Conservation (phyloP, 306 rosid species). For the Rosa persica region DNA sequence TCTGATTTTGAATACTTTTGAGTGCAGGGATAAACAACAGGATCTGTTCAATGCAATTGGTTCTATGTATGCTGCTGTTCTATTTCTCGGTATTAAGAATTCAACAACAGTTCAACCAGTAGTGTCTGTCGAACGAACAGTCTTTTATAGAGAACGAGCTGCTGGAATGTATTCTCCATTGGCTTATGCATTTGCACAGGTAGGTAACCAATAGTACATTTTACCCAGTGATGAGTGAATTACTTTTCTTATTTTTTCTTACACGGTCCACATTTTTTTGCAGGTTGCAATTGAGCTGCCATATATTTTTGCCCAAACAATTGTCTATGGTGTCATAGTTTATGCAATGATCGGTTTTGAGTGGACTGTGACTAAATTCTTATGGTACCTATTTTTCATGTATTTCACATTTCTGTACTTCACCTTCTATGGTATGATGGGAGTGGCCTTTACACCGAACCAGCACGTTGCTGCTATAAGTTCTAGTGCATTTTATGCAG, state of each 20-base stretch:
- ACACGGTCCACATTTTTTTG: not conserved
- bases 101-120: slow-evolving; percentile 34
- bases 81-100: slow-evolving; percentile 47
- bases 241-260: not conserved
- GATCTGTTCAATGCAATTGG: slow-evolving; percentile 54
- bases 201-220: slow-evolving; percentile 21
- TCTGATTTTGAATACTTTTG: not conserved
- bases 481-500: slow-evolving; percentile 22
- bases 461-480: slow-evolving; percentile 27
- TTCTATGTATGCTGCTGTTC: slow-evolving; percentile 49
- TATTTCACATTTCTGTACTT: slow-evolving; percentile 44
- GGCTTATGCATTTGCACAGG: slow-evolving; percentile 52
- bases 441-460: slow-evolving; percentile 43
- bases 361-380: slow-evolving; percentile 32
- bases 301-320: slow-evolving; percentile 36
- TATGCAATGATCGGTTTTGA: slow-evolving; percentile 58
- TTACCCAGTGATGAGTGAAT: not conserved
- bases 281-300: slow-evolving; percentile 50
- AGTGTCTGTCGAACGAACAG: slow-evolving; percentile 43
- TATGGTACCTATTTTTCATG: slow-evolving; percentile 47
- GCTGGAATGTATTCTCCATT: slow-evolving; percentile 56
- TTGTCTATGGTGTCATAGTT: slow-evolving; percentile 40
- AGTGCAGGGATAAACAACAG: slow-evolving; percentile 24
- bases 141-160: slow-evolving; percentile 52
- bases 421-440: slow-evolving; percentile 61